Conservation (phyloP, 768 basidiomycete species). For the Rubroboletus pulcherrimus region DNA sequence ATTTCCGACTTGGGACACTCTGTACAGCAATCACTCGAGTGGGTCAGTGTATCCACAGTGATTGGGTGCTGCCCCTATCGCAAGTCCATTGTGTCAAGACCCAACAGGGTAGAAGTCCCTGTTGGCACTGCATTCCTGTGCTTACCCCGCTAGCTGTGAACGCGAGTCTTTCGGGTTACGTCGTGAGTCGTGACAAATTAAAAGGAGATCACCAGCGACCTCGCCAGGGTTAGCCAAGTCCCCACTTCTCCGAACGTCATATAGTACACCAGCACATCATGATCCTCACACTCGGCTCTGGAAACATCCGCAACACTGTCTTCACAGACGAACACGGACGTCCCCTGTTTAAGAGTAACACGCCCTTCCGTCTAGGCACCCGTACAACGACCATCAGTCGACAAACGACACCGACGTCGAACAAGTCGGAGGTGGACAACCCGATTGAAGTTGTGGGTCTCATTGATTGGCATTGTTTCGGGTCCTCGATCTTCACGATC, state of each 20-base stretch:
- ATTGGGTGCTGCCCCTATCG: neutral
- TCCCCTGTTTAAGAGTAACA: constrained; percentile 25
- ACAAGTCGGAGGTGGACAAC: constrained; percentile 7
- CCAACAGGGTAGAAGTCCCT: neutral
- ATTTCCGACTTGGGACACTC: too few relatives aligned
- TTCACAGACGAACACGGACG: constrained; percentile 28
- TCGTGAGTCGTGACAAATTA: neutral
- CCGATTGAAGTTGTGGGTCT: constrained; percentile 27
- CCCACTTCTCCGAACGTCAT: neutral
- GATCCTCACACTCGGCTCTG: constrained; percentile 24
- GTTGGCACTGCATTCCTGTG: neutral
- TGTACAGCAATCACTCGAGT: neutral
- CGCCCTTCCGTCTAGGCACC: constrained; percentile 18
- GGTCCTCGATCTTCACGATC: constrained; percentile 30
- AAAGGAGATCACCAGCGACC: neutral
- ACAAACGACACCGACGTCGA: neutral
- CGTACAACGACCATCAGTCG: constrained; percentile 20
- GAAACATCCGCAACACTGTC: constrained; percentile 25
- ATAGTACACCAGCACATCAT: constrained; percentile 8
- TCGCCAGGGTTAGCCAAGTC: neutral
- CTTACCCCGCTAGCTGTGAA: neutral
- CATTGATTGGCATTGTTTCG: constrained; percentile 31
- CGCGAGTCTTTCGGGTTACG: neutral
- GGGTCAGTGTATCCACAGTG: neutral
- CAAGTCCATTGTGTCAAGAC: too few relatives aligned